Base-by-base conservation (phyloP, 169 alveolate genomes). In the Babesia bigemina region DNA sequence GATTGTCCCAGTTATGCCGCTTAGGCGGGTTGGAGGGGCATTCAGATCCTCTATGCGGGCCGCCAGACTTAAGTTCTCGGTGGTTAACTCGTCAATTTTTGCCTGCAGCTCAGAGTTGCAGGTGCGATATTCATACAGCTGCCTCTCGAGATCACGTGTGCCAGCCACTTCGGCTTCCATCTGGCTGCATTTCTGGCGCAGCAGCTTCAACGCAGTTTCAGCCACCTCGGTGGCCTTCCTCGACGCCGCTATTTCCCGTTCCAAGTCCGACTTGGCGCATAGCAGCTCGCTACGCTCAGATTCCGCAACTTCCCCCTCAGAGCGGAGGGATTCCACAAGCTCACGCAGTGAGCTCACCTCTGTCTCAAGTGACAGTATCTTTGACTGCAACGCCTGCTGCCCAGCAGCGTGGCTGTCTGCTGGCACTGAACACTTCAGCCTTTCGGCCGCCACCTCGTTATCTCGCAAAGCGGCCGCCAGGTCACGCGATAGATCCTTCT, bases 1-100 rank as follows among this genome's bases (percentile, higher is more conserved):
- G n/a, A 16, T 29, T 29, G 17, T 6, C 26, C 56, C 60, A 4
- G 87, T 50, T 0, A 45, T 17, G 28, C 33, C 66, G 24, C 47
- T 63, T 33, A 44, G 21, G 53, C 22, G 16, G 16, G 61, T 49
- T 6, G 13, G 52, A 44, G 73, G 60, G 7, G 73, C 39, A 26
- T 58, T 45, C 47, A 79, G 45, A 33, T 50, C 52, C 45, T 70
- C 87, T 9, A 77, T 33, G 45, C 62, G 70, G 17, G 79, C 8
- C 4, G 55, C 81, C 57, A 77, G 33, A 14, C 6, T 62, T 14
- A 56, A 4, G 48, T 79, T 79, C 58, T 69, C 87, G n/a, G 21
- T 44, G 26, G 61, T 42, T 36, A 70, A 21, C 2, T 62, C 62
- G 33, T 60, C 65, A 2, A 70, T 13, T 19, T 49, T 33, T 39